Base-by-base conservation (phyloP, 2,329 filamentous ascomycete genomes). In the Grosmannia clavigera region DNA sequence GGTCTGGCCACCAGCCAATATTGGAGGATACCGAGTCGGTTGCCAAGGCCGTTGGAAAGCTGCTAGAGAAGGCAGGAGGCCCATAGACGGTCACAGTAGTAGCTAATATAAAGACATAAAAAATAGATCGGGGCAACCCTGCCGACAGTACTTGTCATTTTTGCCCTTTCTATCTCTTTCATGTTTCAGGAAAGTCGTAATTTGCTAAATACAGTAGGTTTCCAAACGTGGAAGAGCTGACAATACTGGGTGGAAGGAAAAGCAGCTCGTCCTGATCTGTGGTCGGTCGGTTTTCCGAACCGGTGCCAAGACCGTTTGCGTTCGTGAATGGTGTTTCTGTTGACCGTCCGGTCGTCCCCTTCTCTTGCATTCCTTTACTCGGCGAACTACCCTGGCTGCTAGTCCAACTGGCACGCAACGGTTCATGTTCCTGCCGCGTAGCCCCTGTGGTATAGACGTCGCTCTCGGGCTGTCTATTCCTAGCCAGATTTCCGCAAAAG, bases 191-290 rank as follows among this genome's bases (percentile, higher is more conserved):
- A 50, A 67, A 65, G 27, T 66, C 66, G 25, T 66, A 62, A 25
- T 65, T 68, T 4, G 63, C 67, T 11, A 66, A 53, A 54, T 66
- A 67, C 33, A 68, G 22, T 3, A 68, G 60, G 58, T 65, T 67
- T 12, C 65, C 65, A 55, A 68, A 68, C 7, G 60, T 60, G 10
- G 52, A 65, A 0, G 60, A 54, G 3, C 60, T 61, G 4, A 65
- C 63, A 6, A 64, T 58, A 1, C 53, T 59, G 3, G 46, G 55
- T 4, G 58, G 57, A 25, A 69, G 68, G 57, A 57, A 58, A 27
- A 64, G 25, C 27, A 31, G 35, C 61, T 63, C 50, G 3, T 29
- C 3, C 4, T 60, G 11, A 5, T 35, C 33, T 5, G 33, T 35
- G 33, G 33, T 35, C 33, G 33, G 33, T 9, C 10, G 33, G 33